Evolutionary conservation across 345 rosid genomes (phyloP).

Genomic region (Triadica sebifera): DNA sequence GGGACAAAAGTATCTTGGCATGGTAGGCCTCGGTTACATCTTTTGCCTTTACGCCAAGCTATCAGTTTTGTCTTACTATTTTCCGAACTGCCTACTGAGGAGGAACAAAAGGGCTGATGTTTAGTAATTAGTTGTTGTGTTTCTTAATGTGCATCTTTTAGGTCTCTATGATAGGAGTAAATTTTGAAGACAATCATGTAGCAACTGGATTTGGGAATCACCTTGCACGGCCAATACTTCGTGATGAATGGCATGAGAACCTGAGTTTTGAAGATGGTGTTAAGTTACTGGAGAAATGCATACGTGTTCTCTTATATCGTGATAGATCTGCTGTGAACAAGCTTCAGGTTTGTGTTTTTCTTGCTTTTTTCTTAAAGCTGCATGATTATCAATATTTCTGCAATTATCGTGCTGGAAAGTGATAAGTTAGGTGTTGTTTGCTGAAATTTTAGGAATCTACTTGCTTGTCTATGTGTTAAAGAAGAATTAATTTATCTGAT

Average conservation of each 20-base stretch:
- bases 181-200: slow-evolving; percentile 84
- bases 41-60: slow-evolving; percentile 1
- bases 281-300: slow-evolving; percentile 86
- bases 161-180: slow-evolving; percentile 95
- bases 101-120: not conserved
- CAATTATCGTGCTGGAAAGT: not conserved
- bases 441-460: not conserved
- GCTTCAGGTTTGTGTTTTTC: slow-evolving; percentile 63
- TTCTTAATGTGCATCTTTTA: slow-evolving; percentile 24
- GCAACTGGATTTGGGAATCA: slow-evolving; percentile 99
- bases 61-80: not conserved
- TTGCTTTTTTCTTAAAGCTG: not conserved
- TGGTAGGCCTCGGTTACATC: slow-evolving; percentile 41
- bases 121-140: not conserved
- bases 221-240: slow-evolving; percentile 93
- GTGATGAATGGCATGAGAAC: slow-evolving; percentile 88
- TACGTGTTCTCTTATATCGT: slow-evolving; percentile 95
- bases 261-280: slow-evolving; percentile 93
- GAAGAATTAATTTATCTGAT: not conserved
- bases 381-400: not conserved
- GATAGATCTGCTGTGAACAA: slow-evolving; percentile 96
- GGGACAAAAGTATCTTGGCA: slow-evolving; percentile 91
- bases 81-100: not conserved
- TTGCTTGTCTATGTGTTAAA: not conserved
- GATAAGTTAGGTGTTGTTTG: not conserved